Percentiles rank a stretch among this genome's conserved stretches.
These are phyloP conservation scores for Chytridium lagenaria DNA, from an alignment of 371 early-diverging fungal species.

Conservation along the genomic window DNA sequence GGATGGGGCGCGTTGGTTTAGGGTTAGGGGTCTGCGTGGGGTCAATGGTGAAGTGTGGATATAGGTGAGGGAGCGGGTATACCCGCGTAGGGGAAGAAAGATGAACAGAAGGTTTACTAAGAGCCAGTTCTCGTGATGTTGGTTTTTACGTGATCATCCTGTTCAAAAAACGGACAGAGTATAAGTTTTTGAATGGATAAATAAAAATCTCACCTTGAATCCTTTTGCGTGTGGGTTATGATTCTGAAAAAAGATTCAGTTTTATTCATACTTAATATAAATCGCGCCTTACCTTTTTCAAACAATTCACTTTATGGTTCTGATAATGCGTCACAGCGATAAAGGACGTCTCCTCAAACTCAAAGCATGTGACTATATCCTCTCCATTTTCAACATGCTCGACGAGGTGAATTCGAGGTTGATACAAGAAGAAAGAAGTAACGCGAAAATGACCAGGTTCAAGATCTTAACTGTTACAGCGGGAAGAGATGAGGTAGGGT, in stretches of 20 bases:
- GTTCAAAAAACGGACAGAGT: neutral
- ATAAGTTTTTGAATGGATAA: neutral
- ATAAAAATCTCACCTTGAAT: conserved; percentile 40
- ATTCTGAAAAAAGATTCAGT: conserved; percentile 7
- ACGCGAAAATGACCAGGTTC: conserved; percentile 43
- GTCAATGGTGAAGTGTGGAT: too few relatives aligned
- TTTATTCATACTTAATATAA: neutral
- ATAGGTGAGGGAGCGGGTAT: too few relatives aligned
- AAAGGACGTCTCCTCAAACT: conserved; percentile 52
- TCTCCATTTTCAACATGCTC: conserved; percentile 34
- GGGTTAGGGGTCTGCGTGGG: too few relatives aligned
- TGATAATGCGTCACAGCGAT: conserved; percentile 68
- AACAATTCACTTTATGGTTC: conserved; percentile 54
- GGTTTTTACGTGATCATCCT: neutral
- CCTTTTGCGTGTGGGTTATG: conserved; percentile 64
- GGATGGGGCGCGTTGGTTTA: too few relatives aligned
- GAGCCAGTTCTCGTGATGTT: neutral
- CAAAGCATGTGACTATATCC: conserved; percentile 15
- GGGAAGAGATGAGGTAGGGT: too few relatives aligned
- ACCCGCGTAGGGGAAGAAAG: too few relatives aligned
- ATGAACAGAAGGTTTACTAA: too few relatives aligned
- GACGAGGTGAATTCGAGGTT: conserved; percentile 54
- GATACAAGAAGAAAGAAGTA: conserved; percentile 56
- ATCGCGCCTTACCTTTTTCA: conserved; percentile 48
- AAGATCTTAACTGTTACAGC: too few relatives aligned